Conservation (phyloP, 257 asterid genomes). For the Scutellaria minor region DNA sequence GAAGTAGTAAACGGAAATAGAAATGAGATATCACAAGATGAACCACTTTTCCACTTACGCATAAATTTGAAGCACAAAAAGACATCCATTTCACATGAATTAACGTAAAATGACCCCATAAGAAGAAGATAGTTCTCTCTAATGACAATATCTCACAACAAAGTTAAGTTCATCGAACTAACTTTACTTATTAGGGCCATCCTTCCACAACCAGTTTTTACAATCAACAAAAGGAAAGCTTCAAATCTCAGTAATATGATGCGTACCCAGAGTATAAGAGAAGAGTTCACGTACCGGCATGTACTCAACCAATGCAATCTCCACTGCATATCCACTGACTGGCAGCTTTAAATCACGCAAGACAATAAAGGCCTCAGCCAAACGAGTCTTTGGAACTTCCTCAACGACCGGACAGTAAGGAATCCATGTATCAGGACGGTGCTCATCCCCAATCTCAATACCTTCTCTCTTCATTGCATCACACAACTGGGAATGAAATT, state of each 20-base stretch:
- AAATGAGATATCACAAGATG: not conserved
- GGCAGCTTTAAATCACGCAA: slow-evolving; percentile 83
- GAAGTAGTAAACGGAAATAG: no score
- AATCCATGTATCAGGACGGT: slow-evolving; percentile 80
- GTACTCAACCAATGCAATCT: slow-evolving; percentile 80
- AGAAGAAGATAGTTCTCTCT: slow-evolving; percentile 23
- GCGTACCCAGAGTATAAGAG: slow-evolving; percentile 70
- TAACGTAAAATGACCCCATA: not conserved
- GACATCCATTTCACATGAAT: slow-evolving; percentile 9
- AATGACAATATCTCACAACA: slow-evolving; percentile 30
- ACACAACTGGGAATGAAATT: slow-evolving; percentile 71
- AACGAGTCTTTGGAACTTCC: slow-evolving; percentile 72
- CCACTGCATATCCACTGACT: slow-evolving; percentile 75
- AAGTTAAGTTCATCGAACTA: slow-evolving; percentile 10
- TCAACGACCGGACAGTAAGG: slow-evolving; percentile 85
- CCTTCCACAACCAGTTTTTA: slow-evolving; percentile 44
- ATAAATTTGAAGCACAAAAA: slow-evolving; percentile 2
- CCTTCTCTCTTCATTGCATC: slow-evolving; percentile 86
- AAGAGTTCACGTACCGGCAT: slow-evolving; percentile 78
- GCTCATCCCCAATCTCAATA: slow-evolving; percentile 65
- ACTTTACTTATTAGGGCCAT: slow-evolving; percentile 19
- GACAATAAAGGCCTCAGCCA: slow-evolving; percentile 84
- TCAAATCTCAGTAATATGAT: slow-evolving; percentile 54
- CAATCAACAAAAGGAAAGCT: slow-evolving; percentile 29
- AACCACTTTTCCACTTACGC: not conserved